These are phyloP conservation scores for Trichoderma oligosporum DNA, from an alignment of 2,329 filamentous ascomycete genomes.

Conservation along the genomic window DNA sequence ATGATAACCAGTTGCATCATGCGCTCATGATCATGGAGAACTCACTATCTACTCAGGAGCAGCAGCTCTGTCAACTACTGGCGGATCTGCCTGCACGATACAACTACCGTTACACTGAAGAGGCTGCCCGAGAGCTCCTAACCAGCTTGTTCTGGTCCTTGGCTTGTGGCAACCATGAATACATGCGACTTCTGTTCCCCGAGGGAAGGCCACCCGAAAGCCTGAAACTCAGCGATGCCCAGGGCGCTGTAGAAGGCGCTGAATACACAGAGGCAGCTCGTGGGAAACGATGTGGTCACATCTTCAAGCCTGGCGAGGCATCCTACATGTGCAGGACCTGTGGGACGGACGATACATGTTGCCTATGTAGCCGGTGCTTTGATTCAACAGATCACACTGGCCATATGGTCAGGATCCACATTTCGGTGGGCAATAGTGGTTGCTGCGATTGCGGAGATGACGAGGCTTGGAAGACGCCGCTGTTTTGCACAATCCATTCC, in stretches of 20 bases:
- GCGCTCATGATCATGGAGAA: slow-evolving; percentile 44
- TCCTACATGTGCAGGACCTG: slow-evolving; percentile 94
- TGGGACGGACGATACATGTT: slow-evolving; percentile 90
- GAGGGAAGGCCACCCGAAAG: slow-evolving; percentile 60
- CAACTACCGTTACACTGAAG: slow-evolving; percentile 69
- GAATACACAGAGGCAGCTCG: slow-evolving; percentile 91
- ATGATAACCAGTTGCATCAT: slow-evolving; percentile 23
- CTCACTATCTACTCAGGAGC: slow-evolving; percentile 64
- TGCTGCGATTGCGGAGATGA: slow-evolving; percentile 97
- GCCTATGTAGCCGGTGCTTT: slow-evolving; percentile 90
- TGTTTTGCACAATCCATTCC: slow-evolving; percentile 93
- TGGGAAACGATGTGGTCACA: slow-evolving; percentile 93
- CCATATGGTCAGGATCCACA: slow-evolving; percentile 83
- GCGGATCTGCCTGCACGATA: slow-evolving; percentile 70
- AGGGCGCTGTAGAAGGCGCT: slow-evolving; percentile 87
- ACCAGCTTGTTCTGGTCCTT: slow-evolving; percentile 83
- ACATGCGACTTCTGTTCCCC: slow-evolving; percentile 79
- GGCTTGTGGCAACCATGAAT: slow-evolving; percentile 68
- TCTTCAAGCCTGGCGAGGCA: slow-evolving; percentile 90
- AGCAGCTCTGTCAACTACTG: slow-evolving; percentile 78
- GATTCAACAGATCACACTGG: slow-evolving; percentile 92
- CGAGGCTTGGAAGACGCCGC: slow-evolving; percentile 85
- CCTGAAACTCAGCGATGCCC: slow-evolving; percentile 79
- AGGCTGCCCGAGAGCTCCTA: slow-evolving; percentile 69
- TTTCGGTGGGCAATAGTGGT: slow-evolving; percentile 86